phyloP scores from a whole-genome alignment of 345 rosid genomes.

The Psidium guajava region DNA sequence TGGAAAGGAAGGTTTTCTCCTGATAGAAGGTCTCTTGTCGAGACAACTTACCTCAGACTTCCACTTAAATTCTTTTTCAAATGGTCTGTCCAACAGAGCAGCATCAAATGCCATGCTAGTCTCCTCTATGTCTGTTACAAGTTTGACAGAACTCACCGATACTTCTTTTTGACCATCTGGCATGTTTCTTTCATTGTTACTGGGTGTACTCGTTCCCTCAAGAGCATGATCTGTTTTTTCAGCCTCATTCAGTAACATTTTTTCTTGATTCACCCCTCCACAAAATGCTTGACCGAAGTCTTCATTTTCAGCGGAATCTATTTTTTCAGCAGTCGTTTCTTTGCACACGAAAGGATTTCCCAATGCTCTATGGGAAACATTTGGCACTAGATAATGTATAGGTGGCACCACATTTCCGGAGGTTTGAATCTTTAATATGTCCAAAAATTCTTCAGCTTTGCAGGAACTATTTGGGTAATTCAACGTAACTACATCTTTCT shows the following conservation, averaged over 20 bases:
- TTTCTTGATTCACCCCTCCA: slow-evolving; percentile 14
- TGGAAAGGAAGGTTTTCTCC: slow-evolving; percentile 1
- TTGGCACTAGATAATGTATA: slow-evolving; percentile 11
- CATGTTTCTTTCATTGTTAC: neutral
- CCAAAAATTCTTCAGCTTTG: neutral
- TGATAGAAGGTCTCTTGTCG: slow-evolving; percentile 5
- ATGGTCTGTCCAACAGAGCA: slow-evolving; percentile 3
- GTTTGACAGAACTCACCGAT: slow-evolving; percentile 6
- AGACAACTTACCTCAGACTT: slow-evolving; percentile 12
- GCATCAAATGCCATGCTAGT: slow-evolving; percentile 1
- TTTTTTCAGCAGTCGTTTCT: slow-evolving; percentile 6
- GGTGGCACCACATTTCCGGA: slow-evolving; percentile 4
- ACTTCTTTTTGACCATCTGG: slow-evolving; percentile 9
- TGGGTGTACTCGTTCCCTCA: neutral
- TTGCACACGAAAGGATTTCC: neutral
- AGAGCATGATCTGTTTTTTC: slow-evolving; percentile 1
- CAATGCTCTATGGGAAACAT: slow-evolving; percentile 1
- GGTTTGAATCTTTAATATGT: neutral
- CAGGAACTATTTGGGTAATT: neutral
- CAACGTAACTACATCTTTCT: neutral
- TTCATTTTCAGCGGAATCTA: slow-evolving; percentile 4
- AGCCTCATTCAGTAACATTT: neutral
- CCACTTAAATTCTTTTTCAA: slow-evolving; percentile 14
- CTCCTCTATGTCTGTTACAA: slow-evolving; percentile 7
- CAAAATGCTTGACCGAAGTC: neutral